phyloP scores from a whole-genome alignment of 2,329 filamentous ascomycete genomes.

The Byssochlamys sp. region DNA sequence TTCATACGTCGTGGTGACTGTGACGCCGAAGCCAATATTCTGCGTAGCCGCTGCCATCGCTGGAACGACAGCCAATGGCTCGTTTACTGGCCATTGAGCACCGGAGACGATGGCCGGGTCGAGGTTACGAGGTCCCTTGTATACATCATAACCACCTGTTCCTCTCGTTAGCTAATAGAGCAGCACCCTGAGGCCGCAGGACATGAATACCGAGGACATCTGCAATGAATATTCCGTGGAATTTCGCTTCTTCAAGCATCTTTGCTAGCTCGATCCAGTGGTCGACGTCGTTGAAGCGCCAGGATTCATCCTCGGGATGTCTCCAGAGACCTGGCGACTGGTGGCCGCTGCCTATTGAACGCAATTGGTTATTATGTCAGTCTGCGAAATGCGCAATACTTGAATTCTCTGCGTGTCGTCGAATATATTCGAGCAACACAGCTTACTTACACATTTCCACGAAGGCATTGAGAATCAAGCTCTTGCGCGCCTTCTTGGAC shows the following conservation, averaged over 20 bases:
- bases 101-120: slow-evolving; percentile 52
- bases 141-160: slow-evolving; percentile 58
- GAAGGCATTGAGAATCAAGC: slow-evolving; percentile 43
- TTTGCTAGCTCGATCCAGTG: slow-evolving; percentile 55
- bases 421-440: neutral
- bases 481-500: slow-evolving; percentile 31
- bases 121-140: slow-evolving; percentile 52
- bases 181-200: neutral
- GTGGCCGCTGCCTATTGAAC: slow-evolving; percentile 36
- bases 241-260: slow-evolving; percentile 51
- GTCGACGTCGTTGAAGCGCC: slow-evolving; percentile 50
- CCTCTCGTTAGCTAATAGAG: slow-evolving; percentile 13
- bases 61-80: slow-evolving; percentile 53
- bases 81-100: slow-evolving; percentile 63
- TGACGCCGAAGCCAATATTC: slow-evolving; percentile 60
- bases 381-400: neutral
- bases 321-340: slow-evolving; percentile 52
- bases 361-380: neutral
- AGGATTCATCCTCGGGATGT: slow-evolving; percentile 55
- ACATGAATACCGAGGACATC: slow-evolving; percentile 47
- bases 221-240: slow-evolving; percentile 59
- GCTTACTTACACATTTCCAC: slow-evolving; percentile 39
- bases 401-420: neutral
- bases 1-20: slow-evolving; percentile 59
- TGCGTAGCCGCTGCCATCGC: slow-evolving; percentile 60